Conservation (phyloP, 371 early-diverging fungal genomes). For the Lichtheimia ornata region DNA sequence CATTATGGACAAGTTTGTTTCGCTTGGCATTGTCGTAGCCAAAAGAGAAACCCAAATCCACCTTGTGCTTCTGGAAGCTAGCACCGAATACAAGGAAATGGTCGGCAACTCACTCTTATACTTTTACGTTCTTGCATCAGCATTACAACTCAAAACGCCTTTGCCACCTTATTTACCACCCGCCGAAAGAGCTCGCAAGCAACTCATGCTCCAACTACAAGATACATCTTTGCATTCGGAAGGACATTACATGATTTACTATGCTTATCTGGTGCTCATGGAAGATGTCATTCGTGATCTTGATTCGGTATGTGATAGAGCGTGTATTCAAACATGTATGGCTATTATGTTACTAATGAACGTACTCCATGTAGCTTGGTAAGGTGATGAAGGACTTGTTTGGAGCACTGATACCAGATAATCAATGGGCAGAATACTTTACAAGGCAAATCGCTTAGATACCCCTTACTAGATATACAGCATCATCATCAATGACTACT, state of each 20-base stretch:
- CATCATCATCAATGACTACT: too few species aligned
- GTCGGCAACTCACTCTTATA: conserved; percentile 72
- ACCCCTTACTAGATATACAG: too few species aligned
- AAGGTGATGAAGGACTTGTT: conserved; percentile 43
- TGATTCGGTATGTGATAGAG: conserved; percentile 31
- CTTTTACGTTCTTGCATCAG: conserved; percentile 80
- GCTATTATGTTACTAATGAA: neutral
- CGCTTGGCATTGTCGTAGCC: conserved; percentile 67
- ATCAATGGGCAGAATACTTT: conserved; percentile 46
- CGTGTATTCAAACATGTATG: neutral
- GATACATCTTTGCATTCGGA: conserved; percentile 52
- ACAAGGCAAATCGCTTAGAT: neutral
- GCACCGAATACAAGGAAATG: conserved; percentile 64
- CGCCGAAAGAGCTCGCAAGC: conserved; percentile 48
- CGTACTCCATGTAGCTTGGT: conserved; percentile 28
- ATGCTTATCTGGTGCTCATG: conserved; percentile 78
- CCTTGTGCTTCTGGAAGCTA: conserved; percentile 59
- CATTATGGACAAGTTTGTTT: conserved; percentile 73
- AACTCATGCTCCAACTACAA: conserved; percentile 51
- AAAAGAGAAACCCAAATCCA: conserved; percentile 62
- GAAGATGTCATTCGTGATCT: conserved; percentile 79
- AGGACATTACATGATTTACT: conserved; percentile 74
- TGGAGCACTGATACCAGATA: conserved; percentile 39
- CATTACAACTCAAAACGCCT: conserved; percentile 78
- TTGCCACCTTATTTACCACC: conserved; percentile 82